Percentiles rank a stretch among this genome's conserved stretches.
Conservation (phyloP, 345 rosid genomes). For the Eucalyptus pauciflora region DNA sequence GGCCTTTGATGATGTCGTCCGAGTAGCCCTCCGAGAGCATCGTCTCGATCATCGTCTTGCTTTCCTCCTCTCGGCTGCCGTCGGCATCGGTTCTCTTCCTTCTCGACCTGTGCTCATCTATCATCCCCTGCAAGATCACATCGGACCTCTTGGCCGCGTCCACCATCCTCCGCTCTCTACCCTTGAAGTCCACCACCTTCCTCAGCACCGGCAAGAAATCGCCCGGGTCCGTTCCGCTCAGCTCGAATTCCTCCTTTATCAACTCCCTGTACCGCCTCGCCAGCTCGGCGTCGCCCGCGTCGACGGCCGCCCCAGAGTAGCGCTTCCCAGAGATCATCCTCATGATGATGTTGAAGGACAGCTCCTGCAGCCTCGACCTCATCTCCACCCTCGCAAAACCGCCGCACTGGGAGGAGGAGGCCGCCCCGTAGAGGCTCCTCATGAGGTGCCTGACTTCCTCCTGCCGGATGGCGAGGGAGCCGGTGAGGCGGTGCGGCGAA, state of each 20-base stretch:
- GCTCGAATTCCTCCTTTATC: slow-evolving; percentile 10
- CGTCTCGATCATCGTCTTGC: slow-evolving; percentile 35
- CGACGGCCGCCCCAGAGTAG: neutral
- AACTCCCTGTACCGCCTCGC: slow-evolving; percentile 17
- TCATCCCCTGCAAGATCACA: slow-evolving; percentile 24
- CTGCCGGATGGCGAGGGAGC: neutral
- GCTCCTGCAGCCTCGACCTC: slow-evolving; percentile 6
- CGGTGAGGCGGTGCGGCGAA: slow-evolving; percentile 3
- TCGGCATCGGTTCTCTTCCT: neutral
- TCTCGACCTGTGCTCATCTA: slow-evolving; percentile 30
- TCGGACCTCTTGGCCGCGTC: slow-evolving; percentile 9
- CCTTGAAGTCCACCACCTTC: slow-evolving; percentile 17
- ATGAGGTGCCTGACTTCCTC: neutral
- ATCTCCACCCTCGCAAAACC: neutral
- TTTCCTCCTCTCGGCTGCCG: neutral
- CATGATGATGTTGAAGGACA: slow-evolving; percentile 29
- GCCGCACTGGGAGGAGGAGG: neutral
- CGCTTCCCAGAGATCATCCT: slow-evolving; percentile 35
- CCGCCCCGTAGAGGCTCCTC: neutral
- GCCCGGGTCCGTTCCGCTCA: slow-evolving; percentile 18
- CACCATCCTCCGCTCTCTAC: slow-evolving; percentile 10
- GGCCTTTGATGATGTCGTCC: slow-evolving; percentile 36
- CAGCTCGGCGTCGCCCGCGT: slow-evolving; percentile 10
- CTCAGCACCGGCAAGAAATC: slow-evolving; percentile 31
- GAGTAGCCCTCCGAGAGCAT: slow-evolving; percentile 25